Conservation (phyloP, 768 basidiomycete genomes). For the Peribolospora kevripleyi region DNA sequence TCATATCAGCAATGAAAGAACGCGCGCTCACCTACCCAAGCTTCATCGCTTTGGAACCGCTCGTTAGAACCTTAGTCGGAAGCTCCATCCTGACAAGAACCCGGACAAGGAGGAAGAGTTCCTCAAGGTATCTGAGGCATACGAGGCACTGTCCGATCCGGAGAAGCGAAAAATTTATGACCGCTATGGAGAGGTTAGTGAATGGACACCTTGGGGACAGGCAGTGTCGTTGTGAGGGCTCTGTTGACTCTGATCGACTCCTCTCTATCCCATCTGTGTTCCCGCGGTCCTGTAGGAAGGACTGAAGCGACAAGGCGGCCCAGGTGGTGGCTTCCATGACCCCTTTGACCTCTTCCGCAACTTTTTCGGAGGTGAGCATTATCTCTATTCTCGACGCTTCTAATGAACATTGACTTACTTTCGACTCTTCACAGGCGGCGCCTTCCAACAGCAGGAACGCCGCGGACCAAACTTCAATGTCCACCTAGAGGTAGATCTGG, state of each 20-base stretch:
- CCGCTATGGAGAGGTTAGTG: slow-evolving; percentile 53
- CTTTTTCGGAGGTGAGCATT: slow-evolving; percentile 54
- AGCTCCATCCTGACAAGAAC: slow-evolving; percentile 90
- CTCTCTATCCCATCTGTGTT: too few species aligned
- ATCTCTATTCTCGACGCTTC: background rate
- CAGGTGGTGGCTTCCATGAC: slow-evolving; percentile 48
- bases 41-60: background rate
- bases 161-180: slow-evolving; percentile 89
- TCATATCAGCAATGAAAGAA: background rate
- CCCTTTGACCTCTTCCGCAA: slow-evolving; percentile 84
- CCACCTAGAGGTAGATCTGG: slow-evolving; percentile 16
- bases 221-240: too few species aligned
- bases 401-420: too few species aligned
- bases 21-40: too few species aligned
- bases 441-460: slow-evolving; percentile 16
- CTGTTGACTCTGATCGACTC: background rate
- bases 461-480: slow-evolving; percentile 21
- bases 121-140: slow-evolving; percentile 57
- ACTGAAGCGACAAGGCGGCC: slow-evolving; percentile 40
- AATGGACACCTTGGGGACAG: background rate
- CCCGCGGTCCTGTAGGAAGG: slow-evolving; percentile 36
- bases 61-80: slow-evolving; percentile 40
- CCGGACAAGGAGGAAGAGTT: slow-evolving; percentile 51
- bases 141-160: slow-evolving; percentile 75
- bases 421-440: background rate